Percentiles rank a stretch among this genome's conserved stretches.
Evolutionary conservation across 345 rosid genomes (phyloP).

Genomic region (Limnanthes douglasii): DNA sequence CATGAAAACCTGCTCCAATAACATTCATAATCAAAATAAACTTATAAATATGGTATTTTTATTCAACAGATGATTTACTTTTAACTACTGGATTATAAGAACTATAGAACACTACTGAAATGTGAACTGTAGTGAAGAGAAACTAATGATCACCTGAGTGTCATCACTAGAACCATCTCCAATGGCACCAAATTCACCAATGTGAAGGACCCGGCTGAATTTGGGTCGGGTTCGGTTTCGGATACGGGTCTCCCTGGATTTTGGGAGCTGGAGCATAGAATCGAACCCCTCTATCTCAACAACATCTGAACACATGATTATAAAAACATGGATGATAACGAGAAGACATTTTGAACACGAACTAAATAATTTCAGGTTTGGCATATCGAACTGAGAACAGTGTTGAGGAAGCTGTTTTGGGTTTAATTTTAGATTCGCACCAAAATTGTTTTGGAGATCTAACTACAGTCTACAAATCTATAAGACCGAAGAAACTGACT

Average conservation of each 20-base stretch:
- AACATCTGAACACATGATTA: slow-evolving; percentile 10
- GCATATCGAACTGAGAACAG: no score
- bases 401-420: no score
- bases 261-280: slow-evolving; percentile 43
- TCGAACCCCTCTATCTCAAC: slow-evolving; percentile 27
- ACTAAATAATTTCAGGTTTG: no score
- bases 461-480: no score
- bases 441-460: no score
- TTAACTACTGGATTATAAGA: not conserved
- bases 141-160: slow-evolving; percentile 25
- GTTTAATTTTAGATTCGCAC: no score
- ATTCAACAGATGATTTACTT: not conserved
- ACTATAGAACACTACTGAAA: not conserved
- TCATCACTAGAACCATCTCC: slow-evolving; percentile 66
- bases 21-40: not conserved
- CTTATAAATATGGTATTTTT: not conserved
- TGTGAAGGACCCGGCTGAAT: slow-evolving; percentile 34
- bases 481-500: no score
- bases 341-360: no score
- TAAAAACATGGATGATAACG: no score
- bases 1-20: not conserved
- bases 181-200: slow-evolving; percentile 47
- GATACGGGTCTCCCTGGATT: slow-evolving; percentile 14
- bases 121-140: not conserved
- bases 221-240: slow-evolving; percentile 25